Evolutionary conservation across 1,284 basidiomycete species (phyloP).

Genomic region (Lentinula novae-zelandiae): DNA sequence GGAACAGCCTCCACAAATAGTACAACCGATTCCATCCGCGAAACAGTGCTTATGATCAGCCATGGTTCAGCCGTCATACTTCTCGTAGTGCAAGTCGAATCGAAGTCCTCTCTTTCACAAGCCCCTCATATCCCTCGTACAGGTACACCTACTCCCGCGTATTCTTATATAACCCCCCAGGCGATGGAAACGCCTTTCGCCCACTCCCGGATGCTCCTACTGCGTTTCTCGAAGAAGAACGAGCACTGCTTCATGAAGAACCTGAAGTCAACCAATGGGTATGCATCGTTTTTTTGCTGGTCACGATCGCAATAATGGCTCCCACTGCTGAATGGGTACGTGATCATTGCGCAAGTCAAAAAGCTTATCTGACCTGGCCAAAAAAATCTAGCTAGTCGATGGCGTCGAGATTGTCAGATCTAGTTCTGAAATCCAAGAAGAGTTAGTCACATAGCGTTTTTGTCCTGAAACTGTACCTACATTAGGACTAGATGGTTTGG

Average conservation of each 20-base stretch:
- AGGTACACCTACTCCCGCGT: slow-evolving; percentile 42
- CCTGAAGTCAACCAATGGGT: slow-evolving; percentile 41
- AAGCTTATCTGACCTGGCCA: background rate
- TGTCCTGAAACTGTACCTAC: background rate
- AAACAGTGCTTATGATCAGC: slow-evolving; percentile 47
- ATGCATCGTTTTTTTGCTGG: slow-evolving; percentile 31
- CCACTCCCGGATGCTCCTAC: slow-evolving; percentile 30
- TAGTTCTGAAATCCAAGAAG: slow-evolving; percentile 26
- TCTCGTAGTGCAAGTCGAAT: slow-evolving; percentile 28
- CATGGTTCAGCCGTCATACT: slow-evolving; percentile 41
- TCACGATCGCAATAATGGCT: slow-evolving; percentile 38
- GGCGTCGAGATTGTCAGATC: slow-evolving; percentile 36
- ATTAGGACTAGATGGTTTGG: slow-evolving; percentile 36
- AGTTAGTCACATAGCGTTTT: slow-evolving; percentile 33
- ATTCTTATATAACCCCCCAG: slow-evolving; percentile 45
- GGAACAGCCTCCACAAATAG: slow-evolving; percentile 21
- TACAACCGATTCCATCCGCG: slow-evolving; percentile 36
- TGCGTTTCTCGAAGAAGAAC: slow-evolving; percentile 27
- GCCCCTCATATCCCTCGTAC: background rate
- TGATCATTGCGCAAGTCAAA: background rate
- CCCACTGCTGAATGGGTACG: slow-evolving; percentile 44
- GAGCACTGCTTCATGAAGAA: slow-evolving; percentile 26
- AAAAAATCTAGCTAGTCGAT: slow-evolving; percentile 34
- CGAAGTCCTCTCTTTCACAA: background rate
- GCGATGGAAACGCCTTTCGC: slow-evolving; percentile 34